These are phyloP conservation scores for Tuber melanosporum DNA, from an alignment of 495 filamentous ascomycete genomes.

Conservation along the genomic window DNA sequence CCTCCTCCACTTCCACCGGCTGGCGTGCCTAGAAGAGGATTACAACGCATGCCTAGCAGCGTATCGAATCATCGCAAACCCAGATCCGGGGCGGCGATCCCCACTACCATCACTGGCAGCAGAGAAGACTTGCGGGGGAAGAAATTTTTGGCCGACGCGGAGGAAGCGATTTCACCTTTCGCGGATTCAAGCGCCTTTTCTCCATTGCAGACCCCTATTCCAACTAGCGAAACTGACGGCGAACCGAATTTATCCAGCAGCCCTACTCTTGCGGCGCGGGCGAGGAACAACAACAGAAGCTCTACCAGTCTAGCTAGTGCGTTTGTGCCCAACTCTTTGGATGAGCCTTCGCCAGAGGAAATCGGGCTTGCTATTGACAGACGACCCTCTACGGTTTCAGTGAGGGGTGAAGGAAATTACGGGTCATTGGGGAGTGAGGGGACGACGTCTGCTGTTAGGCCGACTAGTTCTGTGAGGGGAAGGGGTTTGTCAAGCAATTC, in stretches of 20 bases:
- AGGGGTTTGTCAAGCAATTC: conserved; percentile 16
- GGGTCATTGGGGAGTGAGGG: conserved; percentile 3
- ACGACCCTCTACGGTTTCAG: conserved; percentile 32
- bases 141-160: neutral
- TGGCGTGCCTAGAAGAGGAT: conserved; percentile 13
- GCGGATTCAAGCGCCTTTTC: conserved; percentile 9
- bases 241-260: conserved; percentile 26
- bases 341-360: conserved; percentile 18
- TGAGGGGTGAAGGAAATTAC: conserved; percentile 17
- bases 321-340: conserved; percentile 14
- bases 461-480: conserved; percentile 15
- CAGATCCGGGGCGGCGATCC: neutral
- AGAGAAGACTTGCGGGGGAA: conserved; percentile 14
- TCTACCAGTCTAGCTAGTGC: conserved; percentile 19
- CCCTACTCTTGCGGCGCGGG: conserved; percentile 24
- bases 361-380: conserved; percentile 35
- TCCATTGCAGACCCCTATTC: conserved; percentile 13
- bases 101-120: conserved; percentile 7
- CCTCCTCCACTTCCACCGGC: conserved; percentile 28
- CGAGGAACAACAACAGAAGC: conserved; percentile 18
- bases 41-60: conserved; percentile 30
- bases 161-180: neutral
- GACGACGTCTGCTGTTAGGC: conserved; percentile 9
- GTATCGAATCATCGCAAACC: conserved; percentile 24
- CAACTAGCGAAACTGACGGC: conserved; percentile 13